Percentiles rank a stretch among this genome's conserved stretches.
phyloP scores from a whole-genome alignment of 495 filamentous ascomycete species.

The Aspergillus olivimuriae region DNA sequence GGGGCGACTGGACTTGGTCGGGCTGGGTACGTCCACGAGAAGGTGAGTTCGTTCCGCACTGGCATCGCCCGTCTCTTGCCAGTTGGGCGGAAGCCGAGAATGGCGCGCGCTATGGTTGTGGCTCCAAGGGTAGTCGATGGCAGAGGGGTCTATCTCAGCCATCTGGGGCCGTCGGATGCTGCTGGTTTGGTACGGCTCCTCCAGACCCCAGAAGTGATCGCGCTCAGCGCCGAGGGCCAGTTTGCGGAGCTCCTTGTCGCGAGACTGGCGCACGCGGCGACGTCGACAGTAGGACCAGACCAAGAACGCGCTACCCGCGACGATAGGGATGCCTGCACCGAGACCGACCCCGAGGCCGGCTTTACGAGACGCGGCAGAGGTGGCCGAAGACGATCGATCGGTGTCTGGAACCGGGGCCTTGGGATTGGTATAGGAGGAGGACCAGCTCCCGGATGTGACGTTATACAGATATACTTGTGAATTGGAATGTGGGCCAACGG shows the following conservation, averaged over 20 bases:
- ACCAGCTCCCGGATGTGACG: slow-evolving; percentile 66
- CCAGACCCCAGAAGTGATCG: slow-evolving; percentile 33
- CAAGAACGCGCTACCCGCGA: slow-evolving; percentile 43
- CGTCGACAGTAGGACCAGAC: slow-evolving; percentile 54
- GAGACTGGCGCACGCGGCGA: slow-evolving; percentile 35
- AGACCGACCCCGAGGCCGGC: slow-evolving; percentile 70
- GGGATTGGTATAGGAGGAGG: slow-evolving; percentile 60
- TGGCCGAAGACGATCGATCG: background rate
- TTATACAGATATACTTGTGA: slow-evolving; percentile 65
- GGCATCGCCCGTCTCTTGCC: slow-evolving; percentile 25
- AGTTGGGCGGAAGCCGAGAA: slow-evolving; percentile 11
- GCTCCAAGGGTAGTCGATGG: slow-evolving; percentile 33
- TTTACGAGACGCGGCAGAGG: slow-evolving; percentile 37
- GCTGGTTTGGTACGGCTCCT: slow-evolving; percentile 29
- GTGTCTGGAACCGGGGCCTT: too few species aligned
- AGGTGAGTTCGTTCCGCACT: slow-evolving; percentile 50
- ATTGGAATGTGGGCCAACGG: slow-evolving; percentile 28
- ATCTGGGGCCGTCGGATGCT: slow-evolving; percentile 30
- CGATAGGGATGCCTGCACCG: slow-evolving; percentile 55
- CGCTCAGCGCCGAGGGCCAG: slow-evolving; percentile 45
- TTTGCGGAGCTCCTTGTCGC: slow-evolving; percentile 49
- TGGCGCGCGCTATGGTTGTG: slow-evolving; percentile 23
- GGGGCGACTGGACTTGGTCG: slow-evolving; percentile 40
- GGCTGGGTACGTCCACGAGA: slow-evolving; percentile 49
- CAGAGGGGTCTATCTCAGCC: slow-evolving; percentile 17